Percentiles rank a stretch among this genome's conserved stretches.
These are phyloP conservation scores for Pichia cabralensis DNA, from an alignment of 805 yeast genomes.

Conservation along the genomic window DNA sequence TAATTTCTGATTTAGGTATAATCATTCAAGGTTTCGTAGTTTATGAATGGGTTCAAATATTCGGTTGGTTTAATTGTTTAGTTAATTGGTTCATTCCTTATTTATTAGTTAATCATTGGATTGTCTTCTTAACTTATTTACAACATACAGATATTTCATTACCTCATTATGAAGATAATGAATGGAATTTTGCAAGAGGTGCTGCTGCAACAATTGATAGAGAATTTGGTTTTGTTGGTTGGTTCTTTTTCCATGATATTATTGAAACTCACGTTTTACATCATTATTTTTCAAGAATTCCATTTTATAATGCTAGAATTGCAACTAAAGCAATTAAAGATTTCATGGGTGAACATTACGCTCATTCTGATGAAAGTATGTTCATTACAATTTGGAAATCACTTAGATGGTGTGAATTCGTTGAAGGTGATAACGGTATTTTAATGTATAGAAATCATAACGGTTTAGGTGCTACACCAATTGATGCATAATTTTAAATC, in stretches of 20 bases:
- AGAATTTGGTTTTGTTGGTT: slow-evolving; percentile 50
- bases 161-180: slow-evolving; percentile 46
- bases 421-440: slow-evolving; percentile 59
- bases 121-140: slow-evolving; percentile 51
- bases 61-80: slow-evolving; percentile 40
- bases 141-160: slow-evolving; percentile 52
- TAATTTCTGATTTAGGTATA: slow-evolving; percentile 49
- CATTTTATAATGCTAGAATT: slow-evolving; percentile 46
- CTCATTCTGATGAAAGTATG: slow-evolving; percentile 44
- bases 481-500: no score
- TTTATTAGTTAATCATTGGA: slow-evolving; percentile 54
- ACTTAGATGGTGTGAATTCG: slow-evolving; percentile 58
- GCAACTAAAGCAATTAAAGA: slow-evolving; percentile 41
- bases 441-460: slow-evolving; percentile 57
- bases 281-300: slow-evolving; percentile 45
- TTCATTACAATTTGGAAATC: slow-evolving; percentile 48
- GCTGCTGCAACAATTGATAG: slow-evolving; percentile 60
- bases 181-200: slow-evolving; percentile 59
- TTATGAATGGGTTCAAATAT: slow-evolving; percentile 40
- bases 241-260: slow-evolving; percentile 46
- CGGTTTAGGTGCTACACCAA: slow-evolving; percentile 30
- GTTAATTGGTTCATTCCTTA: slow-evolving; percentile 52
- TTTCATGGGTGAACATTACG: slow-evolving; percentile 44
- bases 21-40: slow-evolving; percentile 33
- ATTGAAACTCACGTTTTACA: slow-evolving; percentile 51